These are phyloP conservation scores for Pyrus hybrid DNA, from an alignment of 331 rosid species.

Conservation along the genomic window DNA sequence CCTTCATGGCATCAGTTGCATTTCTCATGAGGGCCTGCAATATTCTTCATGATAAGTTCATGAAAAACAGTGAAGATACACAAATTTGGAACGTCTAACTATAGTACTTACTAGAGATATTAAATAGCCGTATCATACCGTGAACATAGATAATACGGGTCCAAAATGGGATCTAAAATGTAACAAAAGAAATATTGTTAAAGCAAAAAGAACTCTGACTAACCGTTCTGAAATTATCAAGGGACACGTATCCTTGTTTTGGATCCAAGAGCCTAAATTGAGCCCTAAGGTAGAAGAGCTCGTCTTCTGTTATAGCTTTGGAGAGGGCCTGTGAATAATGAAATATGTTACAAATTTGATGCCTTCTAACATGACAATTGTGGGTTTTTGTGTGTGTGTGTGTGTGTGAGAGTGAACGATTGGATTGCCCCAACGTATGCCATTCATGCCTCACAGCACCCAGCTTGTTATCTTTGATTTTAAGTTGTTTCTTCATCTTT, in stretches of 20 bases:
- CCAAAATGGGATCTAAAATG: neutral
- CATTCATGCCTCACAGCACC: neutral
- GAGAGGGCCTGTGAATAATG: constrained; percentile 63
- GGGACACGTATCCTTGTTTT: constrained; percentile 51
- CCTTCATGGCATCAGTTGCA: constrained; percentile 94
- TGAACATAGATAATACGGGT: neutral
- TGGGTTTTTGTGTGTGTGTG: neutral
- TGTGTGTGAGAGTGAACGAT: neutral
- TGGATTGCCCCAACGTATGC: neutral
- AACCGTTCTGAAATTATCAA: constrained; percentile 75
- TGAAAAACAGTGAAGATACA: neutral
- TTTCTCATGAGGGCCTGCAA: constrained; percentile 78
- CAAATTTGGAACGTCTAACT: neutral
- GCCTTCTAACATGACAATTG: neutral
- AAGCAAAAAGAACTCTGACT: constrained; percentile 18
- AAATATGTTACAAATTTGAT: neutral
- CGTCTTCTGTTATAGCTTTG: constrained; percentile 74
- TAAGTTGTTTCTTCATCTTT: neutral
- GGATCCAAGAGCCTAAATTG: constrained; percentile 86
- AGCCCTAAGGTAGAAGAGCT: constrained; percentile 66
- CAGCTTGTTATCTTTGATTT: neutral
- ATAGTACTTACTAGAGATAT: neutral
- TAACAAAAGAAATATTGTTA: neutral
- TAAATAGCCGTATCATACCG: neutral
- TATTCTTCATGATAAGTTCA: constrained; percentile 19